Percentiles rank a stretch among this genome's conserved stretches.
Conservation (phyloP, 352 stramenopile genomes). For the Phytophthora pluvialis region DNA sequence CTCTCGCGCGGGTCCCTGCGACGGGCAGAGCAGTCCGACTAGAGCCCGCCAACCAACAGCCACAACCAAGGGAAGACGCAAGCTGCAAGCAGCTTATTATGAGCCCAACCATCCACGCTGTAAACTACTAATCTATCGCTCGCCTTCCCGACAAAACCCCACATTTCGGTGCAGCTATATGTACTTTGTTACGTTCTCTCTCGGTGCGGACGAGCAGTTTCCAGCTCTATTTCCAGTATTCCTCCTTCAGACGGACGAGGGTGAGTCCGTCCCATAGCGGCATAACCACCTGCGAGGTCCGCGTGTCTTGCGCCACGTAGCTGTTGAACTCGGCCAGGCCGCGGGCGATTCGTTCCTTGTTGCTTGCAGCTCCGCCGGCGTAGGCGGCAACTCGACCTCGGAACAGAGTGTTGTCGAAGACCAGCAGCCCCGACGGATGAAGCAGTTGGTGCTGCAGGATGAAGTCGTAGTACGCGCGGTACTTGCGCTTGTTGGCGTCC, state of each 20-base stretch:
- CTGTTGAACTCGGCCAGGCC: slow-evolving; percentile 91
- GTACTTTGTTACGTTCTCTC: not conserved
- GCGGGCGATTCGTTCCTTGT: slow-evolving; percentile 65
- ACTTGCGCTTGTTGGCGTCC: slow-evolving; percentile 93
- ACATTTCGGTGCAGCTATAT: not conserved
- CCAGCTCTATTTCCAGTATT: not conserved
- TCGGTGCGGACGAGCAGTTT: not conserved
- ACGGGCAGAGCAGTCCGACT: slow-evolving; percentile 6
- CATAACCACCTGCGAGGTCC: slow-evolving; percentile 86
- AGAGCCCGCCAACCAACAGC: not conserved
- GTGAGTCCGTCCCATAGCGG: slow-evolving; percentile 93
- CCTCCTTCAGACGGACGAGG: slow-evolving; percentile 38
- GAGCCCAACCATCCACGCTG: slow-evolving; percentile 2
- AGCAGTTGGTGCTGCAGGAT: slow-evolving; percentile 77
- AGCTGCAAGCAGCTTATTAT: not conserved
- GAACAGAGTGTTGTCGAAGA: slow-evolving; percentile 96
- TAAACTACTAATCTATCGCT: slow-evolving; percentile 29
- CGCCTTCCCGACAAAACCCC: not conserved
- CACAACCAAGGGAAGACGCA: not conserved
- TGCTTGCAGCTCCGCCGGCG: slow-evolving; percentile 42
- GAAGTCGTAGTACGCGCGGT: slow-evolving; percentile 88
- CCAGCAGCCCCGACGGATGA: slow-evolving; percentile 73
- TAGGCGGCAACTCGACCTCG: slow-evolving; percentile 88
- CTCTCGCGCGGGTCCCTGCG: slow-evolving; percentile 21
- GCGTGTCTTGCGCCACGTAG: slow-evolving; percentile 74